Conservation (phyloP, 495 filamentous ascomycete genomes). For the Tuber borchii region DNA sequence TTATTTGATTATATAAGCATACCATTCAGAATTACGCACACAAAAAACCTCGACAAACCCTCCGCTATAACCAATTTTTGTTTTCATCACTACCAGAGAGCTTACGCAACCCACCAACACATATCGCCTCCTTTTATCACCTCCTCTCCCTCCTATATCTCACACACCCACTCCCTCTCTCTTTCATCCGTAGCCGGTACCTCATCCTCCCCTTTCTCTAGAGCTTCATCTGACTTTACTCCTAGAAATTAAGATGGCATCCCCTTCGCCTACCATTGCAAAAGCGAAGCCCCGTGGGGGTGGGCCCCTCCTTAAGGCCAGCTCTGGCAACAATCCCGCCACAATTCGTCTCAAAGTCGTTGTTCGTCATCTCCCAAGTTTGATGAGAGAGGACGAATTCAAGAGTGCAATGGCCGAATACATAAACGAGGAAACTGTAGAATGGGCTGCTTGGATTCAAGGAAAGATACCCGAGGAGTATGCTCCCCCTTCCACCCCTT, state of each 20-base stretch:
- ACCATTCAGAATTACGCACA: background rate
- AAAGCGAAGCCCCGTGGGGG: constrained; percentile 36
- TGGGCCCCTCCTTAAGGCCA: constrained; percentile 50
- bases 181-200: background rate
- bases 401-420: constrained; percentile 68
- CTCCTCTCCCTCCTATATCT: background rate
- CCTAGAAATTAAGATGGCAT: constrained; percentile 13
- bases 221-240: background rate
- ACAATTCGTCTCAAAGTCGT: constrained; percentile 67
- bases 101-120: background rate
- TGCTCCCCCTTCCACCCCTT: constrained; percentile 29
- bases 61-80: background rate
- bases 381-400: constrained; percentile 75
- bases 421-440: constrained; percentile 66
- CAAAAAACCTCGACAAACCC: background rate
- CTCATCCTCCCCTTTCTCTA: background rate
- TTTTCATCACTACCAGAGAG: background rate
- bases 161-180: background rate
- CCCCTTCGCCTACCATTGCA: constrained; percentile 12
- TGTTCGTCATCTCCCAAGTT: constrained; percentile 78
- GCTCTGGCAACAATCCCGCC: constrained; percentile 55
- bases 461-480: constrained; percentile 89
- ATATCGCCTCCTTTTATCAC: background rate
- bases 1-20: background rate
- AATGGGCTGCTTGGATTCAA: constrained; percentile 69